Evolutionary conservation across 163 green algal species (phyloP), one percentile per base, ranked within the genome.

Genomic region (Picocystis sp.): DNA sequence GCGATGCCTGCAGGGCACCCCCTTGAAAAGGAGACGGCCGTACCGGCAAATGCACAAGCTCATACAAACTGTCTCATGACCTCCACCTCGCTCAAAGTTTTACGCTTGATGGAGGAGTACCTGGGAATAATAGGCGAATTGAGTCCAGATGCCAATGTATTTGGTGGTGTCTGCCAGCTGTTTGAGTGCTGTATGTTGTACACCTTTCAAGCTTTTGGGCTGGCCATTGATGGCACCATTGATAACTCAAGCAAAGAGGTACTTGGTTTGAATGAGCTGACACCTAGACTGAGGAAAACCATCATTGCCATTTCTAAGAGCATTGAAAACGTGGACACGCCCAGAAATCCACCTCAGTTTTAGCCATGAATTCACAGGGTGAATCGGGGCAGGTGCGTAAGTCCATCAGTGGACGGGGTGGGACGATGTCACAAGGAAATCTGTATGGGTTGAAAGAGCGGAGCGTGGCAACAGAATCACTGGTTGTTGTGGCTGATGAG

Each of bases 221-320:
- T 58, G 17, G 17, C 17, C 17, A 19, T 19, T 19, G 17, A 19
- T 19, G 17, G 17, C 17, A 19, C 17, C 17, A 19, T 19, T 19
- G 17, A 19, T 19, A 19, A 19, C 17, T 19, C 17, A 19, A 19
- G 17, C 17, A 19, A 19, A 19, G 17, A 19, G 17, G 17, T 19
- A 19, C 17, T 19, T 19, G 17, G 17, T 19, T 19, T 19, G 17
- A 19, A 19, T 19, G 60, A 48, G n/a, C 43, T 70, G 22, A 70
- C 62, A 13, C 62, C 58, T 2, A 43, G 64, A 47, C 59, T 70
- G 47, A 52, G 55, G 47, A 41, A 61, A 24, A 70, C 62, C 17
- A 48, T 70, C 33, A 15, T 34, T 14, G 33, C 58, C 14, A 58
- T 70, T 17, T 34, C 47, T 8, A 21, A 58, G 51, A 24, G 25